A percentile compares a stretch with the other conserved stretches of the same genome.
These are phyloP conservation scores for Gnetum montanum DNA, from an alignment of 75 land plant genomes.

Conservation along the genomic window DNA sequence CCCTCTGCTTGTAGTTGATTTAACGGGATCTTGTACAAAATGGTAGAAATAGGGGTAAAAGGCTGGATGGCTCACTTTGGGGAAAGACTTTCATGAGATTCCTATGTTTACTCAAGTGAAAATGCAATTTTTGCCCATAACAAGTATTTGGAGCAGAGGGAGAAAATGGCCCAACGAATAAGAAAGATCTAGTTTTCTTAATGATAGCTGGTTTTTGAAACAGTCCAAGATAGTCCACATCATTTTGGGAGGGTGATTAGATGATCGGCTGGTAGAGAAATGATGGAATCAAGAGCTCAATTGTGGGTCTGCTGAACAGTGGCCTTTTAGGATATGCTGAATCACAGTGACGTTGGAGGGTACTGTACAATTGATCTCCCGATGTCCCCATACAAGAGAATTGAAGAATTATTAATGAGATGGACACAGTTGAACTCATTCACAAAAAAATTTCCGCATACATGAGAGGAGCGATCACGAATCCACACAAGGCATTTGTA, in stretches of 20 bases:
- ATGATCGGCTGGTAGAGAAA: slow-evolving; percentile 94
- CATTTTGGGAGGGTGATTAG: slow-evolving; percentile 96
- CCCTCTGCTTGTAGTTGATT: slow-evolving; percentile 62
- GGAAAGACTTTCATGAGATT: slow-evolving; percentile 83
- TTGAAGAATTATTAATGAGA: slow-evolving; percentile 73
- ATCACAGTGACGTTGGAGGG: slow-evolving; percentile 94
- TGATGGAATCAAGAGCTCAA: slow-evolving; percentile 94
- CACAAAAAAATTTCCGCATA: slow-evolving; percentile 61
- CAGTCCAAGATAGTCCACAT: slow-evolving; percentile 71
- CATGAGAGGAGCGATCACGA: no score
- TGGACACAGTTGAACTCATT: slow-evolving; percentile 97
- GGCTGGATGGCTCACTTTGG: slow-evolving; percentile 98
- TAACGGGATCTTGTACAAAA: slow-evolving; percentile 51
- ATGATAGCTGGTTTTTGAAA: slow-evolving; percentile 76
- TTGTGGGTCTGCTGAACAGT: slow-evolving; percentile 72
- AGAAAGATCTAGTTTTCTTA: slow-evolving; percentile 67
- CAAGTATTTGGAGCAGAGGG: slow-evolving; percentile 84
- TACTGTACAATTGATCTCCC: slow-evolving; percentile 72
- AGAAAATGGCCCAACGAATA: background rate
- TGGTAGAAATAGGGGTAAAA: slow-evolving; percentile 60
- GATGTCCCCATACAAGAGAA: slow-evolving; percentile 49
- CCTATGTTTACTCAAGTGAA: slow-evolving; percentile 73
- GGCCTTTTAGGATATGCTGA: slow-evolving; percentile 80
- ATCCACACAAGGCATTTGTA: no score
- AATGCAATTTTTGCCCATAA: slow-evolving; percentile 70